Base-by-base conservation (phyloP, 768 basidiomycete genomes). In the Termitomyces sp. region DNA sequence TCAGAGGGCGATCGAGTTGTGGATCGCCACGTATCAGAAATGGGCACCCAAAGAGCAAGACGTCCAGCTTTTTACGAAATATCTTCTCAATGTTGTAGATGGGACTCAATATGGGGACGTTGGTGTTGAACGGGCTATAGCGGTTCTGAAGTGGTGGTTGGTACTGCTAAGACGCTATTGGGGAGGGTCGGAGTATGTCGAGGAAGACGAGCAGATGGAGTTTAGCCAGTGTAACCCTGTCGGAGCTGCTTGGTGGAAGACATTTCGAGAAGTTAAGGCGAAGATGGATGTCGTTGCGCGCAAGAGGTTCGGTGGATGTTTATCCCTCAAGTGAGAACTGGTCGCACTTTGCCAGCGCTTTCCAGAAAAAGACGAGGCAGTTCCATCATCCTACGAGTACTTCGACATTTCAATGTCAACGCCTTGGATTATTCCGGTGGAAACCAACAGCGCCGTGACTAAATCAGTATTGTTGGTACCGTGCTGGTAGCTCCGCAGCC, bases 111-210 rank as follows among this genome's bases (percentile, higher is more conserved):
- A 81, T 47, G 73, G 81, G 6, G 88, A 91, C 68, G 72, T 70
- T 30, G 80, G 91, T 0, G 72, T 93, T 42, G 87, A 88, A 72
- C 82, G 82, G 60, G 88, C 85, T 54, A 71, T 89, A 13, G 81
- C 81, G 27, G 81, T 91, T 18, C 76, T 92, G 78, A 86, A 82
- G 66, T 95, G 89, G 90, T 95, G 93, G 94, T 70, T 85, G 62
- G 78, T 88, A 34, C 68, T 95, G 30, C 69, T 93, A 64, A 75
- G 87, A 64, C 74, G 86, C 60, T 71, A 82, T 66, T 93, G 88
- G 81, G 81, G 77, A 12, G 71, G 75, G 4, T 81, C 81, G 56
- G 87, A 90, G 70, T 64, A 72, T 57, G 69, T 72, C 34, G 77
- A 75, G 44, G 71, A 70, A 24, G 70, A 75, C 44, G 71, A 70